Conservation (phyloP, 2,329 filamentous ascomycete species). For the Thelonectria blattea region DNA sequence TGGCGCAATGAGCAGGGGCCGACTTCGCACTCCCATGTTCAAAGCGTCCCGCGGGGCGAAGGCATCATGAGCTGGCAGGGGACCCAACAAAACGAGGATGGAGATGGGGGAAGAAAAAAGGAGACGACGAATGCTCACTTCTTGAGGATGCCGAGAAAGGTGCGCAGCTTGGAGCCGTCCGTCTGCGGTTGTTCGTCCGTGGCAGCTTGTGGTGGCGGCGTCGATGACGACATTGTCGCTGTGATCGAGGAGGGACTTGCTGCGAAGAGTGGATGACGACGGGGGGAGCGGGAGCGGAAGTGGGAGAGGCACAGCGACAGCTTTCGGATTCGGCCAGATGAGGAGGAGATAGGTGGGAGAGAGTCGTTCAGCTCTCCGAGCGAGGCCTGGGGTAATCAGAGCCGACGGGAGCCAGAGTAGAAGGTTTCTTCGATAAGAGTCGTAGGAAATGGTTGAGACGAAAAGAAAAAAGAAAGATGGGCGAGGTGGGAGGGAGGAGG, state of each 20-base stretch:
- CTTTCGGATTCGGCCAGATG: slow-evolving; percentile 3
- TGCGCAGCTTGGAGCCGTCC: slow-evolving; percentile 87
- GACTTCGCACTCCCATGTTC: slow-evolving; percentile 21
- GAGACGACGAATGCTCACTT: slow-evolving; percentile 64
- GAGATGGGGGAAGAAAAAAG: not conserved
- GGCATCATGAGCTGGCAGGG: slow-evolving; percentile 18
- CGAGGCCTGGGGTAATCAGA: slow-evolving; percentile 7
- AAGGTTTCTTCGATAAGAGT: slow-evolving; percentile 2
- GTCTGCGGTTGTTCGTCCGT: slow-evolving; percentile 60
- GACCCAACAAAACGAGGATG: not conserved
- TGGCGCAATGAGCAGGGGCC: slow-evolving; percentile 23
- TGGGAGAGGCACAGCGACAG: not conserved
- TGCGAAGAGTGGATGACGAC: not conserved
- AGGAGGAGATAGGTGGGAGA: not conserved
- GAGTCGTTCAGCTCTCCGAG: not conserved
- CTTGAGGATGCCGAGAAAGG: slow-evolving; percentile 84
- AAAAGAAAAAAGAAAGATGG: slow-evolving; percentile 1
- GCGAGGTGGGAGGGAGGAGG: slow-evolving; percentile 1
- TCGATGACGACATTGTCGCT: slow-evolving; percentile 48
- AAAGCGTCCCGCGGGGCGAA: slow-evolving; percentile 16
- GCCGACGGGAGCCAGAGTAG: slow-evolving; percentile 5
- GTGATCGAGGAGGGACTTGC: slow-evolving; percentile 10
- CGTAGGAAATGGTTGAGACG: not conserved
- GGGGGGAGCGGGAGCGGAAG: not conserved
- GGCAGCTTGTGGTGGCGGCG: slow-evolving; percentile 41